phyloP scores from a whole-genome alignment of 2,329 filamentous ascomycete species.

The Pestalotiopsis sp. region DNA sequence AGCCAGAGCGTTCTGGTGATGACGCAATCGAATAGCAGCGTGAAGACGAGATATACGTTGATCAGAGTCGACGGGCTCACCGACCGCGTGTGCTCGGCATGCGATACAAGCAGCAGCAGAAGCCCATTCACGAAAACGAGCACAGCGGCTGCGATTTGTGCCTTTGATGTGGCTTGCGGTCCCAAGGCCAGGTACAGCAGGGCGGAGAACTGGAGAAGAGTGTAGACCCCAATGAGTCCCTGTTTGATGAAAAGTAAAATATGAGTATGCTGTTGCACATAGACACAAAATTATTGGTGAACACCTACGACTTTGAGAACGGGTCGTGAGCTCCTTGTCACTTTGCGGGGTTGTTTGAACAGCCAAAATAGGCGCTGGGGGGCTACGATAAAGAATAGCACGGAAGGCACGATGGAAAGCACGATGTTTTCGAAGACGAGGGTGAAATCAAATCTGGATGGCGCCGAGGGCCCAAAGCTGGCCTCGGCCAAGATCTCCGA shows the following conservation, averaged over 20 bases:
- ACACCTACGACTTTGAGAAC: constrained; percentile 12
- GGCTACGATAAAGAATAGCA: background rate
- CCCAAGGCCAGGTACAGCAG: background rate
- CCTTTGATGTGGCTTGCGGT: background rate
- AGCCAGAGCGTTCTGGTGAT: constrained; percentile 14
- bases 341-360: background rate
- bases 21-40: constrained; percentile 12
- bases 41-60: constrained; percentile 21
- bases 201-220: background rate
- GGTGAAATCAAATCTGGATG: background rate
- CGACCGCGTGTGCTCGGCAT: constrained; percentile 13
- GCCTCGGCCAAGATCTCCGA: background rate
- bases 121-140: constrained; percentile 11
- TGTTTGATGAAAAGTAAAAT: background rate
- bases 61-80: constrained; percentile 15
- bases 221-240: background rate
- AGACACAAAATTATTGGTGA: background rate
- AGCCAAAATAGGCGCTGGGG: constrained; percentile 10
- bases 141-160: constrained; percentile 8
- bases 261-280: background rate
- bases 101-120: constrained; percentile 9
- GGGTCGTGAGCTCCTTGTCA: background rate
- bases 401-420: background rate
- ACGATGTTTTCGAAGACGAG: constrained; percentile 13
- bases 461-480: background rate